These are phyloP conservation scores for Spathaspora passalidarum DNA, from an alignment of 805 yeast genomes.

Conservation along the genomic window DNA sequence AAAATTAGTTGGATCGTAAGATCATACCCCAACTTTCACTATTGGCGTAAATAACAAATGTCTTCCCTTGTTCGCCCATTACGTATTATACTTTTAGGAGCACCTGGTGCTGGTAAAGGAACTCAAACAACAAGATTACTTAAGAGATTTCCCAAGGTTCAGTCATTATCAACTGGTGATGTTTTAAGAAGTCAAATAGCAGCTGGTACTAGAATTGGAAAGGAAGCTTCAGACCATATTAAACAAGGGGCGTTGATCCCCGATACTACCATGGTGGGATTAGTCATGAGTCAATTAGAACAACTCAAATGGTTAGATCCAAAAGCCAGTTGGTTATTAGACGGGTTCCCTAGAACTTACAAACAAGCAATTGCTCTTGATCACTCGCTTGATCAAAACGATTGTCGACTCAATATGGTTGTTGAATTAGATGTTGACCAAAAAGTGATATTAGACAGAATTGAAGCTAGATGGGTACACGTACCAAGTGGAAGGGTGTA, in stretches of 20 bases:
- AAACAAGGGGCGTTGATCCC: constrained; percentile 69
- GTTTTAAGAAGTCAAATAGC: constrained; percentile 67
- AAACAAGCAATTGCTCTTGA: constrained; percentile 67
- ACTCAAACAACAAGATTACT: constrained; percentile 73
- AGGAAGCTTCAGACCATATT: constrained; percentile 54
- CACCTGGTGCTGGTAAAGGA: constrained; percentile 96
- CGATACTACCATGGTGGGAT: constrained; percentile 59
- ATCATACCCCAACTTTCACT: neutral
- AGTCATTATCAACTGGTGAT: constrained; percentile 81
- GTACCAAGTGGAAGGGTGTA: constrained; percentile 82
- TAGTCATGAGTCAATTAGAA: constrained; percentile 52
- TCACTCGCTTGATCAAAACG: constrained; percentile 30
- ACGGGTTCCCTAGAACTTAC: constrained; percentile 87
- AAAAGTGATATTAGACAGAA: constrained; percentile 73
- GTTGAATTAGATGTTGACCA: constrained; percentile 87
- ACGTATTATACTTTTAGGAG: constrained; percentile 76
- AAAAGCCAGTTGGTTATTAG: constrained; percentile 66
- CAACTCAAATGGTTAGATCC: constrained; percentile 40
- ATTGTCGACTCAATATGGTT: constrained; percentile 63
- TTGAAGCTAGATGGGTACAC: constrained; percentile 84
- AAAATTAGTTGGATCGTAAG: neutral
- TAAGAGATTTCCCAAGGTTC: constrained; percentile 48
- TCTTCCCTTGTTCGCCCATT: constrained; percentile 34
- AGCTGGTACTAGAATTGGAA: constrained; percentile 51
- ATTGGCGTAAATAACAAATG: neutral